Conservation (phyloP, 2,329 filamentous ascomycete genomes). For the Chrysoporthe deuterocubensis region DNA sequence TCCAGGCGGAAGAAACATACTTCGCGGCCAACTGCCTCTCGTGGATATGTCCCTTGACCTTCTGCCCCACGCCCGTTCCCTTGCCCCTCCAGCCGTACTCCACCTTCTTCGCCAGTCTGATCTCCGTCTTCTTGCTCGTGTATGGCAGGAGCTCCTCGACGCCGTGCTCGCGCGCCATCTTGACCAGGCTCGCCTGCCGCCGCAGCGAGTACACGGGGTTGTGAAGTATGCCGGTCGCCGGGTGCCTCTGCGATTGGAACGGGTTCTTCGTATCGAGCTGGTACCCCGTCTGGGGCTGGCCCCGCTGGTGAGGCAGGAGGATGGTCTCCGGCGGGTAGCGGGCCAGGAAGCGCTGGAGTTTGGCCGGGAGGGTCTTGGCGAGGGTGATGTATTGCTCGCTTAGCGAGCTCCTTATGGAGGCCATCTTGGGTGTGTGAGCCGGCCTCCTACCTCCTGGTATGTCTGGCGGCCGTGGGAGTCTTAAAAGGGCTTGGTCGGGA, state of each 20-base stretch:
- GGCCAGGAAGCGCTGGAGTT: conserved; percentile 84
- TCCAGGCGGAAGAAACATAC: conserved; percentile 49
- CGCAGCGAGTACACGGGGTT: conserved; percentile 82
- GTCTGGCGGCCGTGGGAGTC: conserved; percentile 20
- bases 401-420: conserved; percentile 31
- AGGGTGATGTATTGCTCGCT: conserved; percentile 54
- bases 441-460: conserved; percentile 29
- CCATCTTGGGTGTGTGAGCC: conserved; percentile 28
- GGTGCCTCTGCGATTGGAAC: conserved; percentile 80
- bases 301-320: conserved; percentile 46
- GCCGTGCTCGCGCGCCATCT: conserved; percentile 77
- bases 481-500: background rate
- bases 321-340: conserved; percentile 79
- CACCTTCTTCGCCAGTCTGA: conserved; percentile 70
- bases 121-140: conserved; percentile 75
- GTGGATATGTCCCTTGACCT: conserved; percentile 93
- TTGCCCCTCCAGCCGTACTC: conserved; percentile 84
- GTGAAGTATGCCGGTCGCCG: conserved; percentile 79
- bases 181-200: conserved; percentile 87
- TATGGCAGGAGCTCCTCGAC: conserved; percentile 81
- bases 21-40: conserved; percentile 82
- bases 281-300: conserved; percentile 50
- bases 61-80: conserved; percentile 90
- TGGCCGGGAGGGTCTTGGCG: conserved; percentile 74
- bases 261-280: conserved; percentile 71